Base-by-base conservation (phyloP, 306 rosid species). In the Glycine latifolia region DNA sequence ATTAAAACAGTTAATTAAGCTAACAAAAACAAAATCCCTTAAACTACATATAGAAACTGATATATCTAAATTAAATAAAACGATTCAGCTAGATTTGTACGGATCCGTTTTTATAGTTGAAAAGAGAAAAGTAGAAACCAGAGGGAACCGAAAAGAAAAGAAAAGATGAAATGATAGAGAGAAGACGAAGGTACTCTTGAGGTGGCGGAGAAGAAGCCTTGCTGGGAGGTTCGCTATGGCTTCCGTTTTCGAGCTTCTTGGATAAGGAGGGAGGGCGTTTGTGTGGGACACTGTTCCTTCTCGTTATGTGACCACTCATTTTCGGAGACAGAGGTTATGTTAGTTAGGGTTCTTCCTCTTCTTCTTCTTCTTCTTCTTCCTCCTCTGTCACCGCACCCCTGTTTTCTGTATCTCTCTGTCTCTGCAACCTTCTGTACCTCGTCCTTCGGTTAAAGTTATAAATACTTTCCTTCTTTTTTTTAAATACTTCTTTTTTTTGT, bases 131-230 rank as follows among this genome's bases (percentile, higher is more conserved):
- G 26, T 14, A 10, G 4, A 60, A 60, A 60, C 3, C 14, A 60
- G 39, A 60, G 13, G 1, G 13, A 10, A 39, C 6, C 44, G 44
- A 39, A 39, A 39, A 39, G 6, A 7, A 39, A 17, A 3, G 15
- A 54, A 8, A n/a, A 14, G 47, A 71, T 6, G 5, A 11, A 52
- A 77, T 11, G 1, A 35, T 11, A 41, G 16, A 68, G 6, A 37
- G 53, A 67, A 61, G 11, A 26, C 39, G 46, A 61, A 48, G 12
- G 15, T 43, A 91, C 97, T 89, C 67, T n/a, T 47, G 82, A 1
- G 82, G 77, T 12, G 88, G 77, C 73, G 98, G 98, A 88, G 99
- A 95, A 15, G 89, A 83, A 70, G 95, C 87, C 67, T 86, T 91
- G 81, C 84, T 84, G 54, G 88, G 61, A 62, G 83, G 78, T 47